These are phyloP conservation scores for Hippophae tibetana DNA, from an alignment of 306 rosid species.

Conservation along the genomic window DNA sequence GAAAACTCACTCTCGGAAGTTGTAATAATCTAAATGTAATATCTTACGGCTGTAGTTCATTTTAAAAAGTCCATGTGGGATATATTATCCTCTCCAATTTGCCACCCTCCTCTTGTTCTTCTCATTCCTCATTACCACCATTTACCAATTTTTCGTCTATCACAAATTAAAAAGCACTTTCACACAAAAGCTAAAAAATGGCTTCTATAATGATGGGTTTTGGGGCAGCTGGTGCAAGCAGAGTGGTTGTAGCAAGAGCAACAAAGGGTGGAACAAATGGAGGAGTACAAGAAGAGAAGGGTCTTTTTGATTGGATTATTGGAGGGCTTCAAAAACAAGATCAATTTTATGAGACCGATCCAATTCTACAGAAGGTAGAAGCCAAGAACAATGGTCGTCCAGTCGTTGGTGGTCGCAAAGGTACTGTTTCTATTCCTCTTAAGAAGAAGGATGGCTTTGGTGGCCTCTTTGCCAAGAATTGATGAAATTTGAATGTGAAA, in stretches of 20 bases:
- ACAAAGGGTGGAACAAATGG: slow-evolving; percentile 38
- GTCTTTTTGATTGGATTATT: slow-evolving; percentile 57
- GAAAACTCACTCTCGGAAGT: slow-evolving; percentile 38
- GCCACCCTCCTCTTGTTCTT: too few relatives aligned
- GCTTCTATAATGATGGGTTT: slow-evolving; percentile 63
- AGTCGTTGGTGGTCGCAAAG: slow-evolving; percentile 32
- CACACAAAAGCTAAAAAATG: slow-evolving; percentile 19
- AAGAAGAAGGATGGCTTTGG: slow-evolving; percentile 72
- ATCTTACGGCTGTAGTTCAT: slow-evolving; percentile 31
- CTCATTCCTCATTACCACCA: not conserved
- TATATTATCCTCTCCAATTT: slow-evolving; percentile 20
- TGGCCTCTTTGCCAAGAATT: slow-evolving; percentile 66
- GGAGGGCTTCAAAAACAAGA: slow-evolving; percentile 70
- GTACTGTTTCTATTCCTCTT: slow-evolving; percentile 47
- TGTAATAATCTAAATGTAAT: slow-evolving; percentile 13
- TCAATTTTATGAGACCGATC: slow-evolving; percentile 65
- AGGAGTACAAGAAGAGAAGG: slow-evolving; percentile 56
- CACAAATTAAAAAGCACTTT: not conserved
- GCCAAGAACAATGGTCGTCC: slow-evolving; percentile 33
- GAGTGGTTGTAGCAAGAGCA: slow-evolving; percentile 50
- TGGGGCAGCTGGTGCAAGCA: slow-evolving; percentile 31
- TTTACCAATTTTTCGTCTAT: not conserved
- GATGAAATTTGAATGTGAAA: not conserved
- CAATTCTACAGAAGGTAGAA: slow-evolving; percentile 71
- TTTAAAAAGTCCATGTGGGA: slow-evolving; percentile 7